Percentiles rank a stretch among this genome's conserved stretches.
Evolutionary conservation across 2,329 filamentous ascomycete species (phyloP).

Genomic region (Gyromitra esculenta): DNA sequence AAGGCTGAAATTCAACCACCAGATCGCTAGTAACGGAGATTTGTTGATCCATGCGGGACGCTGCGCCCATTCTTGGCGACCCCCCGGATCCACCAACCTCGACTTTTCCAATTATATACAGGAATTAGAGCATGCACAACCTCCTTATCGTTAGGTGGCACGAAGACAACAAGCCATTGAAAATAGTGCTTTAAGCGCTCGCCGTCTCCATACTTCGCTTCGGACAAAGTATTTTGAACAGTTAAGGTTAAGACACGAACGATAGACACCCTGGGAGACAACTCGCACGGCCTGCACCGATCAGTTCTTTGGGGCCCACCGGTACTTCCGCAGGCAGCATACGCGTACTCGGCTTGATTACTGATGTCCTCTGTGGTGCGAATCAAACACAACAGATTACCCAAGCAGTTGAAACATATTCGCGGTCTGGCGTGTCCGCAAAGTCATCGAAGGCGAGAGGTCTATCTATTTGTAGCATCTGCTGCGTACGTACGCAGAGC

Average conservation of each 20-base stretch:
- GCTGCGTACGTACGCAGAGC: not conserved
- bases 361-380: not conserved
- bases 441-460: not conserved
- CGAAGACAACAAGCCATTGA: not conserved
- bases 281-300: conserved; percentile 3
- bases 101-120: not conserved
- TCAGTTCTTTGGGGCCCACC: not conserved
- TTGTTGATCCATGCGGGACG: conserved; percentile 22
- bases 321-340: not conserved
- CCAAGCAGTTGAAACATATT: conserved; percentile 4
- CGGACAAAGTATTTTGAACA: not conserved
- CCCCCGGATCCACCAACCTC: not conserved
- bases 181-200: not conserved
- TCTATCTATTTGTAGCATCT: not conserved
- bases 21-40: conserved; percentile 27
- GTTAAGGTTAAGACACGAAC: conserved; percentile 16
- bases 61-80: conserved; percentile 17
- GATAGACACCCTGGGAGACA: not conserved
- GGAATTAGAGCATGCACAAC: not conserved
- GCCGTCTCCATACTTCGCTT: conserved; percentile 3
- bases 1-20: conserved; percentile 12
- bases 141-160: conserved; percentile 13
- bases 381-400: not conserved
- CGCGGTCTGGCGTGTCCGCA: not conserved
- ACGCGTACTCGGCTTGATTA: conserved; percentile 12